Base-by-base conservation (phyloP, 768 basidiomycete species). In the Leucocoprinus sp. region DNA sequence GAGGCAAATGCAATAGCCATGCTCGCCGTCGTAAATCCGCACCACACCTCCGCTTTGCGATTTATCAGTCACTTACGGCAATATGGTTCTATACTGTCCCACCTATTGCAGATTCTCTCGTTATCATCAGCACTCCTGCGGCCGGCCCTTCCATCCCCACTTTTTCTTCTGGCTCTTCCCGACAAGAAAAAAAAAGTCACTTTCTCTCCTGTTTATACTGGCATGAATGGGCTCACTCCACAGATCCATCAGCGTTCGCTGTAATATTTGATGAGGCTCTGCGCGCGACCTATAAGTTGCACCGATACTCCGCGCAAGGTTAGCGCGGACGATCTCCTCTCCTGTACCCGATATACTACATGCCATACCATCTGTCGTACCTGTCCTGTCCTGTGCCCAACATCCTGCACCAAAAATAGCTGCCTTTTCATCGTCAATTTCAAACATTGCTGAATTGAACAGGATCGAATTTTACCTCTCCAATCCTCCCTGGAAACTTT, bases 261-360 rank as follows among this genome's bases (percentile, higher is more conserved):
- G 56, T 36, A 89, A 62, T 23, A 75, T 53, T 4, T 72, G 69
- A 50, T 86, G 82, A n/a, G 70, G 65, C 52, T 86, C 82, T 9
- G 24, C 42, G 7, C 49, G 51, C 2, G 42, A 47, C 45, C 17
- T 37, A 8, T 15, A 42, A 28, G 14, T 43, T 37, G 79, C 74
- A 6, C 74, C 76, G 8, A 88, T 59, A 5, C 61, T 57, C 28
- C 70, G 68, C 2, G 85, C 86, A 15, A 89, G 59, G 39, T 64
- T 64, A 0, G 66, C 57, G 46, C 80, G 69, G 28, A 76, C 67
- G 42, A 90, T 85, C 50, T 82, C 66, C 56, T 90, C 86, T 0
- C 86, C 86, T 9, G 80, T 71, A 8, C 86, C 86, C 80, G 84
- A 85, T 21, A 88, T 69, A 48, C 86, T 88, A 51, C 82, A 87